Evolutionary conservation across 2,329 filamentous ascomycete genomes (phyloP).

Genomic region (Aspergillus luchuensis): DNA sequence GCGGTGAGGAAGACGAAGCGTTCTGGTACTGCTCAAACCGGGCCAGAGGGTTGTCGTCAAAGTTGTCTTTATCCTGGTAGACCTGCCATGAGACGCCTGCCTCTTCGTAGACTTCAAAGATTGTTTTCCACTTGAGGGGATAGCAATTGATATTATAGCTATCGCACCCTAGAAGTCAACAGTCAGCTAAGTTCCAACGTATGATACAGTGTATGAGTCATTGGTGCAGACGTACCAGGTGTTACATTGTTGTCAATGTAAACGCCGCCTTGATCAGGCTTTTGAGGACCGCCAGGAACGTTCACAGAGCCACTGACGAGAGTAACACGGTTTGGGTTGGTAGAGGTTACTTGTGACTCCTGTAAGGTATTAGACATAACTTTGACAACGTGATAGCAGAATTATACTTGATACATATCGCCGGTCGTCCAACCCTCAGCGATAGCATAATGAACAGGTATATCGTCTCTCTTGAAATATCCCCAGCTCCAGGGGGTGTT

Average conservation of each 20-base stretch:
- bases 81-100: constrained; percentile 55
- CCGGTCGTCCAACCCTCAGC: constrained; percentile 58
- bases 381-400: background rate
- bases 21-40: constrained; percentile 58
- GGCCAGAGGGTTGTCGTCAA: constrained; percentile 57
- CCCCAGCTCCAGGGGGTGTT: constrained; percentile 59
- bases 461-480: constrained; percentile 53
- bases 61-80: constrained; percentile 55
- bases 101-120: constrained; percentile 52
- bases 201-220: background rate
- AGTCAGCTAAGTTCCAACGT: background rate
- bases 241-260: constrained; percentile 57
- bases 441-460: constrained; percentile 59
- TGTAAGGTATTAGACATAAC: constrained; percentile 12
- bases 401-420: constrained; percentile 57
- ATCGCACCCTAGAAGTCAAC: constrained; percentile 44
- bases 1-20: constrained; percentile 42
- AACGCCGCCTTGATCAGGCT: constrained; percentile 46
- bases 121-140: constrained; percentile 57
- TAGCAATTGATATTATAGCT: constrained; percentile 52
- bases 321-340: constrained; percentile 56
- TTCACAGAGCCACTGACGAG: constrained; percentile 57
- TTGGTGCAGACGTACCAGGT: constrained; percentile 38
- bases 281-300: constrained; percentile 51
- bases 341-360: constrained; percentile 56